A percentile compares a stretch with the other conserved stretches of the same genome.
These are phyloP conservation scores for Malassezia pachydermatis DNA, from an alignment of 1,284 basidiomycete species.

Conservation along the genomic window DNA sequence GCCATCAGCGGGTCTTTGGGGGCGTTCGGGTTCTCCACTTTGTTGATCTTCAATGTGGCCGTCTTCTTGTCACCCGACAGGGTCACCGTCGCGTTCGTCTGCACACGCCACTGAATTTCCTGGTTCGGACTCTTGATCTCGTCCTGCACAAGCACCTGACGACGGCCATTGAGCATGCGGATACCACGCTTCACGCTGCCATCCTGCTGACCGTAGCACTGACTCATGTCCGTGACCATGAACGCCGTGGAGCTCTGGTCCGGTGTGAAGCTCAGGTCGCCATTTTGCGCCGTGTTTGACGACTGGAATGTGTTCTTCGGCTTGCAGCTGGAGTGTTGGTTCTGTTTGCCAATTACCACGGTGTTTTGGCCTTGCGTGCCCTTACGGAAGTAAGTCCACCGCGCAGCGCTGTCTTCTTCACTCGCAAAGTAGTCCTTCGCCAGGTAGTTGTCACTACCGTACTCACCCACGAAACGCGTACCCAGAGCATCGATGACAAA, in stretches of 20 bases:
- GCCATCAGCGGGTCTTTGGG: constrained; percentile 15
- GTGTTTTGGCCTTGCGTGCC: constrained; percentile 95
- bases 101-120: constrained; percentile 76
- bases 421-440: constrained; percentile 47
- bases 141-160: constrained; percentile 65
- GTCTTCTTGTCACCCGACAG: constrained; percentile 50
- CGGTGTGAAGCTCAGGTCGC: constrained; percentile 57
- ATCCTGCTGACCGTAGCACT: constrained; percentile 60
- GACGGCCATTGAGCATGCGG: constrained; percentile 71
- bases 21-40: constrained; percentile 54
- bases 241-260: constrained; percentile 66
- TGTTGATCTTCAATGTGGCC: constrained; percentile 59
- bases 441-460: constrained; percentile 76
- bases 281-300: constrained; percentile 64
- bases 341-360: constrained; percentile 63
- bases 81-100: constrained; percentile 68
- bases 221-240: constrained; percentile 68
- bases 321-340: constrained; percentile 66
- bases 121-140: constrained; percentile 42
- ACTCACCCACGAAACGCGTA: constrained; percentile 87
- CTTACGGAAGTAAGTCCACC: constrained; percentile 65
- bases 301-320: constrained; percentile 58
- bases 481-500: constrained; percentile 92
- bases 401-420: constrained; percentile 26
- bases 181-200: constrained; percentile 73